These are phyloP conservation scores for Chlorella sp. DNA, from an alignment of 139 green algal genomes.

Conservation along the genomic window DNA sequence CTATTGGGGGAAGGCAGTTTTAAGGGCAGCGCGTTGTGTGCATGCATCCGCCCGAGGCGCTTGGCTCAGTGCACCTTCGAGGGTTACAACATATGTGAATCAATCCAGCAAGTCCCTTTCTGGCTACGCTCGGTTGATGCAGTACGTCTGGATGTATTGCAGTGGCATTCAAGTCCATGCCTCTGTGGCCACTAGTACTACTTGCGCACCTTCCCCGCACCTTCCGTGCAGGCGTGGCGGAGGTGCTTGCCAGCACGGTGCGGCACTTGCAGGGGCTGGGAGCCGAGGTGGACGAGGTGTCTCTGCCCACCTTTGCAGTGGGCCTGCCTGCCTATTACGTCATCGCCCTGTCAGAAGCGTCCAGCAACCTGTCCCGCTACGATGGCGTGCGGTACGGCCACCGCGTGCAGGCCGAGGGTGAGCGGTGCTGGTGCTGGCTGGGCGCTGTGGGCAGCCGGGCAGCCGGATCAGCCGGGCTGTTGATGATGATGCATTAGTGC, in stretches of 20 bases:
- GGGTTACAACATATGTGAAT: no score
- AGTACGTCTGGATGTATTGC: no score
- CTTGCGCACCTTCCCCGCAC: background rate
- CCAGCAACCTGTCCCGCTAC: constrained; percentile 95
- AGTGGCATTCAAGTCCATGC: no score
- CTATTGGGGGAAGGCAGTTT: no score
- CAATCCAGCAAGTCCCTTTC: background rate
- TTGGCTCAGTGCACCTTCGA: no score
- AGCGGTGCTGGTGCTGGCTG: background rate
- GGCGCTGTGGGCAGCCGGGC: no score
- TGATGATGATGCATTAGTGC: background rate
- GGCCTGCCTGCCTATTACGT: constrained; percentile 98
- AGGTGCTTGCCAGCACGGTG: constrained; percentile 57
- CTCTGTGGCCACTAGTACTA: background rate
- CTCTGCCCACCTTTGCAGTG: constrained; percentile 74
- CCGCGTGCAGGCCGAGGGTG: constrained; percentile 44
- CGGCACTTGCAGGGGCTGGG: constrained; percentile 82
- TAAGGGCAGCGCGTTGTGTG: no score
- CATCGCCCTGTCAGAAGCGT: constrained; percentile 92
- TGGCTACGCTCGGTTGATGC: background rate
- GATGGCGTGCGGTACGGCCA: constrained; percentile 93
- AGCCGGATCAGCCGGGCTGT: background rate
- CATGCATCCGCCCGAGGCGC: no score
- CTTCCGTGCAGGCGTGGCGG: constrained; percentile 18
- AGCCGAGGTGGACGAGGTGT: constrained; percentile 77